Percentiles rank a stretch among this genome's conserved stretches.
These are phyloP conservation scores for Suillus sp. DNA, from an alignment of 768 basidiomycete species.

Conservation along the genomic window DNA sequence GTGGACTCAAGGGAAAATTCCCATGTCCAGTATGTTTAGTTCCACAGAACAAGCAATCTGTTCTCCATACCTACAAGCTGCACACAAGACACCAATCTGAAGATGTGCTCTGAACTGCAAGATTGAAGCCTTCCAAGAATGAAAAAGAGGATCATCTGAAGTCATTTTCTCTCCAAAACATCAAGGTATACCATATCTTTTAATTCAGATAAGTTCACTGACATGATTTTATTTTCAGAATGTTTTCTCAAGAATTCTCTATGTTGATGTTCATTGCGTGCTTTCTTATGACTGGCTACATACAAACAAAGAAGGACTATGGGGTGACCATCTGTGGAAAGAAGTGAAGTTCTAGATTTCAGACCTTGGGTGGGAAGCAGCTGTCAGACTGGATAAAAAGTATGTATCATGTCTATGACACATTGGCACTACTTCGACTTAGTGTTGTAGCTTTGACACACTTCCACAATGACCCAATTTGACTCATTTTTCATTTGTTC, in stretches of 20 bases:
- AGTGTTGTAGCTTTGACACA: constrained; percentile 23
- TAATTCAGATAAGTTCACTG: background rate
- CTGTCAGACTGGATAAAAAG: constrained; percentile 21
- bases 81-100: constrained; percentile 17
- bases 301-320: constrained; percentile 16
- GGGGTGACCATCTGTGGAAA: constrained; percentile 15
- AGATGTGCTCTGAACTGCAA: constrained; percentile 12
- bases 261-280: constrained; percentile 10
- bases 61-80: constrained; percentile 17
- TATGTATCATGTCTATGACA: constrained; percentile 17
- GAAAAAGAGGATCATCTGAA: constrained; percentile 22
- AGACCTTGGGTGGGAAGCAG: constrained; percentile 12
- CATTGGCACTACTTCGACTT: constrained; percentile 7
- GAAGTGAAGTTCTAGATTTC: constrained; percentile 16
- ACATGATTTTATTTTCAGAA: constrained; percentile 14
- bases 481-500: constrained; percentile 34
- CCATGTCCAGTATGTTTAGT: no score
- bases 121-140: constrained; percentile 12
- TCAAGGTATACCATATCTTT: constrained; percentile 16
- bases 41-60: constrained; percentile 25
- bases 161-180: constrained; percentile 15
- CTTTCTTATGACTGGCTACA: constrained; percentile 17
- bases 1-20: no score
- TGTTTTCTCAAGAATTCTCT: constrained; percentile 35
- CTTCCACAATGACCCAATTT: constrained; percentile 38